These are phyloP conservation scores for Saturnispora besseyi DNA, from an alignment of 805 yeast species.

Conservation along the genomic window DNA sequence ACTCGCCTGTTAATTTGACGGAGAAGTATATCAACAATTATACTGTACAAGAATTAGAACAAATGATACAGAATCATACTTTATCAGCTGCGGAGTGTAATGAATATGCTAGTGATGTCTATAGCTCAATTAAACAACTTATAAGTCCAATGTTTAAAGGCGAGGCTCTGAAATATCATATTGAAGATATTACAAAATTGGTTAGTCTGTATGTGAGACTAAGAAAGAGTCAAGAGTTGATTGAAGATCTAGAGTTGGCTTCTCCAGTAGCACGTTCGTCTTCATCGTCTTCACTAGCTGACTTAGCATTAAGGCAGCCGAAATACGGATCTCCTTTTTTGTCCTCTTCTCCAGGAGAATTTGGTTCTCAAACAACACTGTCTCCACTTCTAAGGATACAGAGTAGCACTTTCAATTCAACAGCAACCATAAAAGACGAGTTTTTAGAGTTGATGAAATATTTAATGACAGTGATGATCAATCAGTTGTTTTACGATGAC, in stretches of 20 bases:
- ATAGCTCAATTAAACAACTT: constrained; percentile 36
- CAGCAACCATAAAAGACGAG: constrained; percentile 35
- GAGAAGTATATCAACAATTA: constrained; percentile 10
- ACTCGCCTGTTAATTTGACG: not conserved
- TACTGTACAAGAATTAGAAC: constrained; percentile 25
- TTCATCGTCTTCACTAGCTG: constrained; percentile 7
- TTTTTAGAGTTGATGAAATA: constrained; percentile 35
- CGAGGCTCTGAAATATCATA: constrained; percentile 40
- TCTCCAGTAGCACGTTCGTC: constrained; percentile 3
- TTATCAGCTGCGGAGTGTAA: constrained; percentile 29
- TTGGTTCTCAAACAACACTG: constrained; percentile 9
- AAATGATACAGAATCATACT: constrained; percentile 21
- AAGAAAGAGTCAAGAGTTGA: constrained; percentile 13
- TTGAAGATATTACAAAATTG: constrained; percentile 48
- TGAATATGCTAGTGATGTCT: constrained; percentile 38
- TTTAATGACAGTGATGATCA: constrained; percentile 30
- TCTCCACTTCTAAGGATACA: constrained; percentile 13
- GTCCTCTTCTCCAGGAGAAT: constrained; percentile 5
- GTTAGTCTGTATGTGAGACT: constrained; percentile 30
- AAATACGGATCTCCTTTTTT: not conserved
- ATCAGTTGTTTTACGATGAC: constrained; percentile 23
- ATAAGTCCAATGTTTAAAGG: constrained; percentile 41
- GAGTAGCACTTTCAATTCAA: constrained; percentile 12
- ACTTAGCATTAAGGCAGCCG: not conserved
- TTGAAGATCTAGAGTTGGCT: not conserved